Conservation (phyloP, 2,329 filamentous ascomycete genomes). For the Monosporascus sp. region DNA sequence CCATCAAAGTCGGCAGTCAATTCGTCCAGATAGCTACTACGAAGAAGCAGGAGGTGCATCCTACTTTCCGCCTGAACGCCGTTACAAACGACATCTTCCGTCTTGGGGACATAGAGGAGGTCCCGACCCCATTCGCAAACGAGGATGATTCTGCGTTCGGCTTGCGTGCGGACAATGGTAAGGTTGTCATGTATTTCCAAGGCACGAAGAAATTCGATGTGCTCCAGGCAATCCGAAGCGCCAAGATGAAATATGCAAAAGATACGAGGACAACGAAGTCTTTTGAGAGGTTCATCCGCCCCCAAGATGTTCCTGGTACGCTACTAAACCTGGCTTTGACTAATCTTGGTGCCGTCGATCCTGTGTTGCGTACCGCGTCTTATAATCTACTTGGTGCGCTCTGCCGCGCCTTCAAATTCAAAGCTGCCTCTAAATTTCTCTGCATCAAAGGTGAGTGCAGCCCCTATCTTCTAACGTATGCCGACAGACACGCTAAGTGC, state of each 20-base stretch:
- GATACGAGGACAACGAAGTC: conserved; percentile 56
- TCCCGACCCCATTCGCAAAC: conserved; percentile 56
- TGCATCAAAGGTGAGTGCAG: conserved; percentile 50
- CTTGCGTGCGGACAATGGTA: conserved; percentile 62
- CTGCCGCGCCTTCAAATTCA: conserved; percentile 64
- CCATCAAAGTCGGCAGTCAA: conserved; percentile 63
- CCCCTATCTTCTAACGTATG: not conserved
- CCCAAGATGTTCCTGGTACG: conserved; percentile 66
- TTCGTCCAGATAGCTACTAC: conserved; percentile 66
- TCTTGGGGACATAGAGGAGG: conserved; percentile 62
- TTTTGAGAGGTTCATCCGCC: conserved; percentile 60
- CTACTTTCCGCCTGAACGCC: conserved; percentile 55
- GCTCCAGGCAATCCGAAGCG: conserved; percentile 56
- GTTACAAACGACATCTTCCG: conserved; percentile 68
- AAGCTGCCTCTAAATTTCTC: conserved; percentile 54
- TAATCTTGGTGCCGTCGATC: conserved; percentile 59
- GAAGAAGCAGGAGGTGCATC: conserved; percentile 63
- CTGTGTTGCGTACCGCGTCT: conserved; percentile 55
- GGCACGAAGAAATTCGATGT: conserved; percentile 60
- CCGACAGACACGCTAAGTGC: conserved; percentile 6
- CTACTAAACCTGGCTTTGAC: conserved; percentile 62
- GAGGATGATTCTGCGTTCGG: conserved; percentile 66
- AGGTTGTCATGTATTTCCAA: conserved; percentile 68
- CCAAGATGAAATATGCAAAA: conserved; percentile 61
- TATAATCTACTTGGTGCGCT: conserved; percentile 64